These are phyloP conservation scores for Knufia petricola DNA, from an alignment of 2,329 filamentous ascomycete species.

Conservation along the genomic window DNA sequence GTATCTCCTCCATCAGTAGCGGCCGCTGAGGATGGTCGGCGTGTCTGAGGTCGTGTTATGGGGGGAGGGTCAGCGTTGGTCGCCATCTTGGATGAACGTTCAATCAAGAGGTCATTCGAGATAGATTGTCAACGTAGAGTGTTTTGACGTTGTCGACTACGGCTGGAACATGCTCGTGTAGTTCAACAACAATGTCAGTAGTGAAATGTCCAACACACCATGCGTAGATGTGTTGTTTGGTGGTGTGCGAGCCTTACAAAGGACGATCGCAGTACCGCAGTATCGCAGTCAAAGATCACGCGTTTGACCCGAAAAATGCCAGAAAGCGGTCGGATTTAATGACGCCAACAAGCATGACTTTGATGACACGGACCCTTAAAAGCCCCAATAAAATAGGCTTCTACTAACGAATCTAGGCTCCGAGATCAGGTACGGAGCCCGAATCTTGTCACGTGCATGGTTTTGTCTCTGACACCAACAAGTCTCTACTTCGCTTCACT, in stretches of 20 bases:
- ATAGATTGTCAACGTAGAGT: not conserved
- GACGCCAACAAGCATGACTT: not conserved
- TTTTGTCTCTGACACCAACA: too few relatives aligned
- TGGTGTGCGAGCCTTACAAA: too few relatives aligned
- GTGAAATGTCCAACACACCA: too few relatives aligned
- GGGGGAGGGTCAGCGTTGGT: not conserved
- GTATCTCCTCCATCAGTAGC: slow-evolving; percentile 53
- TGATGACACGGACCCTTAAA: too few relatives aligned
- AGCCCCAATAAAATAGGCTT: too few relatives aligned
- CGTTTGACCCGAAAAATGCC: not conserved
- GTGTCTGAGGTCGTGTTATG: not conserved
- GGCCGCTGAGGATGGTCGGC: slow-evolving; percentile 9
- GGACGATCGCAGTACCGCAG: too few relatives aligned
- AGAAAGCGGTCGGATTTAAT: not conserved
- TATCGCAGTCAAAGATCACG: not conserved
- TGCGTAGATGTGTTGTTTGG: too few relatives aligned
- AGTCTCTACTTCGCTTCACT: too few relatives aligned
- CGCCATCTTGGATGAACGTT: not conserved
- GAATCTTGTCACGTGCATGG: too few relatives aligned
- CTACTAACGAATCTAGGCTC: too few relatives aligned
- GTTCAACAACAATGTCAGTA: not conserved
- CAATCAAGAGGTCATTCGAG: not conserved
- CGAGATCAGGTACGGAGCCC: too few relatives aligned
- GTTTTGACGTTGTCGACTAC: not conserved
- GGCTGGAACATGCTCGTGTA: not conserved